Conservation (phyloP, 1,139 yeast genomes). For the Blastobotrys malaysiensis region DNA sequence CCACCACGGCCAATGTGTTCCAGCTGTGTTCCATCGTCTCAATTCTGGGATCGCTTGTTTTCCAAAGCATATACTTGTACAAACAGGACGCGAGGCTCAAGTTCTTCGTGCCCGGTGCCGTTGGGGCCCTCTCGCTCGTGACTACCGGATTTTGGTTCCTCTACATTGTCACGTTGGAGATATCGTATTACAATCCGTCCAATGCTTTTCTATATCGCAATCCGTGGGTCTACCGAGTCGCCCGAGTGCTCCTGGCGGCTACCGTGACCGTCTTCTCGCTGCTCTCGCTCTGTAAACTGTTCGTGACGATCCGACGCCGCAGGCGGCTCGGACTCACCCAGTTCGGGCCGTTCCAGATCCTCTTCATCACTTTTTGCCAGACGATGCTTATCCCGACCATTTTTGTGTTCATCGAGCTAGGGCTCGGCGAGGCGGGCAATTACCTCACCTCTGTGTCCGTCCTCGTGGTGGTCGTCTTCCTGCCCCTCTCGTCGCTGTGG, state of each 20-base stretch:
- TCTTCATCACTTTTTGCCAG: conserved; percentile 77
- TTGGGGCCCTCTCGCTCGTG: background rate
- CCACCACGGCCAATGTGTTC: conserved; percentile 56
- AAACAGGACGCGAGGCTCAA: background rate
- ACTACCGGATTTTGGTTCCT: conserved; percentile 46
- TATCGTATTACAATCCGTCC: conserved; percentile 25
- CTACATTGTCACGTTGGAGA: conserved; percentile 37
- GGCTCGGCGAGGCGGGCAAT: conserved; percentile 34
- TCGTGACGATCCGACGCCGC: conserved; percentile 64
- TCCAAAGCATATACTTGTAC: conserved; percentile 40
- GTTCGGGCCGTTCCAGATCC: conserved; percentile 73
- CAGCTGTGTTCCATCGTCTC: conserved; percentile 53
- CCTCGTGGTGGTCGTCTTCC: conserved; percentile 51
- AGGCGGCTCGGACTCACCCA: conserved; percentile 72
- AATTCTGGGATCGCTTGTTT: conserved; percentile 60
- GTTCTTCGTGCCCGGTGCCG: background rate
- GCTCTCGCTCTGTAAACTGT: conserved; percentile 55
- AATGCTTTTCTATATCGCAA: conserved; percentile 4
- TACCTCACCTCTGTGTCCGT: conserved; percentile 31
- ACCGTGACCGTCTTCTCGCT: conserved; percentile 60
- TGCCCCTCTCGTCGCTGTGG: conserved; percentile 88
- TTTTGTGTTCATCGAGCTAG: conserved; percentile 46
- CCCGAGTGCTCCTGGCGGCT: conserved; percentile 57
- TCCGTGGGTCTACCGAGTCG: conserved; percentile 27
- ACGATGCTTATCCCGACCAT: conserved; percentile 74